Percentiles rank a stretch among this genome's conserved stretches.
Evolutionary conservation across 1,139 yeast species (phyloP).

Genomic region (Scheffersomyces cryptocercus): DNA sequence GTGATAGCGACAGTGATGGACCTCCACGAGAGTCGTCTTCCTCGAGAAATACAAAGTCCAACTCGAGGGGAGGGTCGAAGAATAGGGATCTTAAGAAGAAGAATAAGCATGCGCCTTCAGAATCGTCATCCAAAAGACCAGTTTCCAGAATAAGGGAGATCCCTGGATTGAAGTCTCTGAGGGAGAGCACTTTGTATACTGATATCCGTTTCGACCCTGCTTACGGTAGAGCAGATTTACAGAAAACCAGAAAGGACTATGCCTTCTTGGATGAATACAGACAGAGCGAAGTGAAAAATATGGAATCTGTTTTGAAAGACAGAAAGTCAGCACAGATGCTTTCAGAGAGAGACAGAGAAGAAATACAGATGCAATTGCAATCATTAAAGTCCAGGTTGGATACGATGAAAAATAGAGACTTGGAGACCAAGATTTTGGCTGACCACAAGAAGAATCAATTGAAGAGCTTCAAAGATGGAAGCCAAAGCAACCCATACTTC

Average conservation of each 20-base stretch:
- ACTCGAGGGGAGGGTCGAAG: conserved; percentile 13
- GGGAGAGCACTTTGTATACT: conserved; percentile 46
- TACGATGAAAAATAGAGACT: conserved; percentile 72
- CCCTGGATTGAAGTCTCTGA: conserved; percentile 54
- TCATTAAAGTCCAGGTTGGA: conserved; percentile 76
- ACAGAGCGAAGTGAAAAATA: conserved; percentile 62
- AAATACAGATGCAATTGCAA: conserved; percentile 54
- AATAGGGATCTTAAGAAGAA: conserved; percentile 22
- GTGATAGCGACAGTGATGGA: conserved; percentile 22
- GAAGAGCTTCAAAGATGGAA: conserved; percentile 48
- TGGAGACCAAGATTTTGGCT: conserved; percentile 64
- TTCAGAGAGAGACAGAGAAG: conserved; percentile 49
- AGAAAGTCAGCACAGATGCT: conserved; percentile 49
- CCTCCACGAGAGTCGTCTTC: conserved; percentile 16
- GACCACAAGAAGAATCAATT: conserved; percentile 52
- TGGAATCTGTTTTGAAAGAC: conserved; percentile 59
- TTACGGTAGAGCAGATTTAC: conserved; percentile 76
- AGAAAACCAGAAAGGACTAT: conserved; percentile 70
- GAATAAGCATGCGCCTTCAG: conserved; percentile 80
- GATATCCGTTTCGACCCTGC: conserved; percentile 93
- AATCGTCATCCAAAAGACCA: conserved; percentile 68
- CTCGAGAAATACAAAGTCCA: conserved; percentile 3
- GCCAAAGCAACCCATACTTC: conserved; percentile 53
- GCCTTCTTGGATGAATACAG: conserved; percentile 85
- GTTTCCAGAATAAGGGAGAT: conserved; percentile 71